Base-by-base conservation (phyloP, 2,329 filamentous ascomycete species). In the Pochonia chlamydosporia region DNA sequence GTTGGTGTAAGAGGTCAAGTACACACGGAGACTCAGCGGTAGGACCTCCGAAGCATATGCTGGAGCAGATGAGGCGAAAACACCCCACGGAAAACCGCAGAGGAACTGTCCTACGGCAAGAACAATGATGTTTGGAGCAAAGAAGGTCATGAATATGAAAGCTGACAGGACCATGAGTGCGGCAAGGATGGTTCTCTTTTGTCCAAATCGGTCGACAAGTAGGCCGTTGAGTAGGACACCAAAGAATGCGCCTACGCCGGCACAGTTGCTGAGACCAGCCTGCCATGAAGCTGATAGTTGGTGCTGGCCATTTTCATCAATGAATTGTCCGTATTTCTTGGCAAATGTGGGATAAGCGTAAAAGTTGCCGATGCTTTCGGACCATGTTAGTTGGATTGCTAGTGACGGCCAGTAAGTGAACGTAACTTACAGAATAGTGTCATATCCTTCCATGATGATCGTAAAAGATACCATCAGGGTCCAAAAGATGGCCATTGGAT, bases 201-300 rank as follows among this genome's bases (percentile, higher is more conserved):
- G 71, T 0, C 73, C 73, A 26, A 63, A 61, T 24, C 52, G 54
- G 2, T 42, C 36, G 10, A 72, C 67, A 10, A 76, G 54, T 44
- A 64, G 64, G 5, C 76, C 76, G 48, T 73, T 74, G 24, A 74
- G 50, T 9, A 74, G 60, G 4, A 74, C 63, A 1, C 76, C 76
- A 3, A 78, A 44, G 21, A 80, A 73, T 14, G 69, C 64, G 4
- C 76, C 76, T 7, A 72, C 65, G 14, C 64, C 59, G 0, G 68
- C 61, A 1, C 65, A 73, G 21, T 72, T 72, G 20, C 62, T 61
- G 1, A 80, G 58, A 0, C 66, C 73, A 3, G 72, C 67, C 54
- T 78, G 74, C 77, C 77, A 80, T 1, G 67, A 52, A 0, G 72
- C 68, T 0, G 69, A 63, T 23, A 80, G 60, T 50, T 76, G 60